Base-by-base conservation (phyloP, 495 filamentous ascomycete species). In the Aspergillus haitiensis region DNA sequence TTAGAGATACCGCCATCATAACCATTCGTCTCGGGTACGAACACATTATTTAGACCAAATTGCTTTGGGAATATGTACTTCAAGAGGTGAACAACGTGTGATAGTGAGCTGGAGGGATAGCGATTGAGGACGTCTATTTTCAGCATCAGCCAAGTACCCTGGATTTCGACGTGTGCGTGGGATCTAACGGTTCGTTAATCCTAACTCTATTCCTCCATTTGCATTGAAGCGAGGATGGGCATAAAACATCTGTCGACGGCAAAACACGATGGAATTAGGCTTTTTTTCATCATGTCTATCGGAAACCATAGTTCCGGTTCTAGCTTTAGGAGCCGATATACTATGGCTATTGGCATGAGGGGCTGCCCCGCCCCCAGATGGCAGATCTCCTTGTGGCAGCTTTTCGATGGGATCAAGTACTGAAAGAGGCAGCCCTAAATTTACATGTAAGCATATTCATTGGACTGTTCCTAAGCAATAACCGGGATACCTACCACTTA, bases 11-110 rank as follows among this genome's bases (percentile, higher is more conserved):
- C 86, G 0, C 80, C 75, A 0, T 92, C 83, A 33, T 72, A 82
- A 13, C 66, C 68, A 65, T 93, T 81, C 12, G 88, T 76, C 10
- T 75, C 69, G 1, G 84, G 85, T 0, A 88, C 90, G 64, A 98
- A 97, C n/a, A 88, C 90, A 73, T 97, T 98, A 63, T 93, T 90
- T 11, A 98, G 75, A 4, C 85, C 84, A 67, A 96, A 97, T 69
- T 98, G 92, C 16, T 88, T 81, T 34, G 94, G 94, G 62, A 98
- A 98, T 2, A 98, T 86, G 70, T 98, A 93, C 74, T 91, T 92
- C 84, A 96, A 83, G 31, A 97, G 74, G 59, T 88, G 90, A 7
- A 87, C 66, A 0, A 85, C 89, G 52, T 88, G 80, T 12, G 52
- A 58, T 34, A 67, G 35, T 51, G 82, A 79, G 7, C 75, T 66